Base-by-base conservation (phyloP, 2,329 filamentous ascomycete genomes). In the Phialocephala subalpina region DNA sequence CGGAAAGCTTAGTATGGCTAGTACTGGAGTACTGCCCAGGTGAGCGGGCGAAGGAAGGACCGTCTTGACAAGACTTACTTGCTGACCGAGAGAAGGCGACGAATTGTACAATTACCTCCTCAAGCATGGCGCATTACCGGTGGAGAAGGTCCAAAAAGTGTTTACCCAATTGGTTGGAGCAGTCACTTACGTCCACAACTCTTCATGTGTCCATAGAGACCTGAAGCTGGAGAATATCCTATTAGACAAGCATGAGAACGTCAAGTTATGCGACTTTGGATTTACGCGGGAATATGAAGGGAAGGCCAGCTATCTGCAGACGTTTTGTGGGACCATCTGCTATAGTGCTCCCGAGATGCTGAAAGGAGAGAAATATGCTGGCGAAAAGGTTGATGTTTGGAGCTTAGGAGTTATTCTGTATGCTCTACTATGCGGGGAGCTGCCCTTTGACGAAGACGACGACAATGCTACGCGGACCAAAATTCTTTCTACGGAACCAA, bases 261-360 rank as follows among this genome's bases (percentile, higher is more conserved):
- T 99, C 72, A 99, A 99, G 81, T 82, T 99, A 67, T 95, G 97
- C 72, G 96, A 99, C 78, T 99, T 99, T 81, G 96, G 96, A 20
- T 99, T 99, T 77, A 99, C 96, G 12, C 87, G 96, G 71, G 96
- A 99, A 80, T 99, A 99, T 78, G 94, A 97, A 79, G 95, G 95
- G 67, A 94, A 97, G 74, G 88, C 93, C 35, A 98, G 94, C 78
- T 95, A 98, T 75, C 82, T 99, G 63, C 95, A 98, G 79, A 99
- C 96, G 1, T 99, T 97, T 80, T 99, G 96, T 78, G 96, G 96
- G 5, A 99, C 96, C 0, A 91, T 99, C 69, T 98, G 95, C 81
- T 99, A 99, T 80, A 97, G 94, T 62, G 96, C 96, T 2, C 96
- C 96, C 1, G 96, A 99, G 79, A 99, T 99, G 96, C 85, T 99